Base-by-base conservation (phyloP, 2,329 filamentous ascomycete genomes). In the Monilinia laxa region DNA sequence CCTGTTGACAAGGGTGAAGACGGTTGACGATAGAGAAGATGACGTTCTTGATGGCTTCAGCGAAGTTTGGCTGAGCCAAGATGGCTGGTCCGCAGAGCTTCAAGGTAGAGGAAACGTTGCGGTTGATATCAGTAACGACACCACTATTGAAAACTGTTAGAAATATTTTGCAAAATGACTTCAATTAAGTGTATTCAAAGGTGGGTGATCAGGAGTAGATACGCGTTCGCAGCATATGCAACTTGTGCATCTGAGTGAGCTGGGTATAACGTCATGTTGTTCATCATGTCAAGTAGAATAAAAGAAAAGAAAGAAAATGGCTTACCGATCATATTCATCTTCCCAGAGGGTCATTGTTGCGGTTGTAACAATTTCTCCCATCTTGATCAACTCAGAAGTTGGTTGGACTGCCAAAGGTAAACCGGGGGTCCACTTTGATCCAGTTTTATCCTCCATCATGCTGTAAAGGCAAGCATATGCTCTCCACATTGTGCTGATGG, bases 161-260 rank as follows among this genome's bases (percentile, higher is more conserved):
- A 62, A 67, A 68, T 67, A 66, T 66, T 70, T 65, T 70, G 6
- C n/a, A 59, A 52, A 16, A 64, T 40, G 64, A 57, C 58, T 56
- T 62, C 68, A 66, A 52, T 69, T 45, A 28, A 12, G 47, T 42
- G 10, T 4, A 23, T n/a, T 25, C 51, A 71, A 65, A 64, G 73
- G 67, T 54, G 70, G 73, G 68, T 70, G 64, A 49, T 72, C 70
- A 75, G 64, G 18, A 65, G 77, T 79, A 79, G 80, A 83, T 81
- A 86, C 90, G 92, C 83, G 81, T 96, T 95, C 89, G 89, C 92
- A 92, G 90, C 92, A 96, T 88, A 81, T 87, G 87, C 90, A 87
- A 81, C 82, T 85, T 81, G 82, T 85, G 91, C 89, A 89, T 98
- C 90, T 91, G 92, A 97, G 93, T 97, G 94, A 97, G 93, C 93